These are phyloP conservation scores for Kwoniella sp. DNA, from an alignment of 768 basidiomycete genomes.

Conservation along the genomic window DNA sequence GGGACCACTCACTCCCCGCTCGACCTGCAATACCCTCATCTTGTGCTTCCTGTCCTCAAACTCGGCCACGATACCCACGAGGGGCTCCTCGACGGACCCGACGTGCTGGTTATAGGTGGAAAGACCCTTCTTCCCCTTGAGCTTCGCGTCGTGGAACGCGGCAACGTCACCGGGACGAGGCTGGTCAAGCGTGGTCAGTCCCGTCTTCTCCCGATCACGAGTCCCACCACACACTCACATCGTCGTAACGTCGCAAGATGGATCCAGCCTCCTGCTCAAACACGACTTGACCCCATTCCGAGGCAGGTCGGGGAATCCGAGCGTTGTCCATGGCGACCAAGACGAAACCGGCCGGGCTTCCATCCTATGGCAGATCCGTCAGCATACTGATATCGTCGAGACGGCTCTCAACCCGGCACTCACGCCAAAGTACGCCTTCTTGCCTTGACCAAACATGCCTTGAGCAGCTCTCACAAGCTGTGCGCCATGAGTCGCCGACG, in stretches of 20 bases:
- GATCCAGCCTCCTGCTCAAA: constrained; percentile 65
- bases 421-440: constrained; percentile 66
- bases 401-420: constrained; percentile 8
- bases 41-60: constrained; percentile 84
- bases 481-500: constrained; percentile 71
- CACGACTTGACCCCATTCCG: constrained; percentile 62
- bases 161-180: constrained; percentile 73
- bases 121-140: constrained; percentile 73
- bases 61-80: constrained; percentile 73
- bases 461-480: constrained; percentile 69
- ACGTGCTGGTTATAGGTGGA: constrained; percentile 64
- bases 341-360: constrained; percentile 75
- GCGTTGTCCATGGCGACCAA: constrained; percentile 62
- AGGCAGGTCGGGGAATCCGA: constrained; percentile 50
- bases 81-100: constrained; percentile 56
- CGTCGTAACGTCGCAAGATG: constrained; percentile 69
- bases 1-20: constrained; percentile 62
- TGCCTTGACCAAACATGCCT: constrained; percentile 67
- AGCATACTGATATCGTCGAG: neutral
- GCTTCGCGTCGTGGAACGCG: constrained; percentile 66
- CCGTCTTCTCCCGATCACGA: neutral
- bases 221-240: constrained; percentile 47
- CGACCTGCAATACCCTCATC: constrained; percentile 77
- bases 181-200: neutral
- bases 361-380: constrained; percentile 55